These are phyloP conservation scores for Vickermania ingenoplastis DNA, from an alignment of 208 protist genomes.

Conservation along the genomic window DNA sequence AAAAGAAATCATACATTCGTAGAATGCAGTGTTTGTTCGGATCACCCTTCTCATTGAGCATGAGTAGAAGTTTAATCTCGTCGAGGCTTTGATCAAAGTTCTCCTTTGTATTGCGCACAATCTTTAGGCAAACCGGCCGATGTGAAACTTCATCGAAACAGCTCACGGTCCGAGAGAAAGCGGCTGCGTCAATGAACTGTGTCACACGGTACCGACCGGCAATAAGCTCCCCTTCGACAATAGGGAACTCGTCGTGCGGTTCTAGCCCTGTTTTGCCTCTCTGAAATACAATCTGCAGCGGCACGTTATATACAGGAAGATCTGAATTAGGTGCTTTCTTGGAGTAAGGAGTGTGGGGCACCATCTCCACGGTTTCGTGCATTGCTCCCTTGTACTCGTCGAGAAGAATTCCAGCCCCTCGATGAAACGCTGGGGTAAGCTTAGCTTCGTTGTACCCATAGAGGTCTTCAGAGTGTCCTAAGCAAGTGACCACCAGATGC, in stretches of 20 bases:
- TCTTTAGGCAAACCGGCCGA: slow-evolving; percentile 84
- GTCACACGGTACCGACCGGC: slow-evolving; percentile 81
- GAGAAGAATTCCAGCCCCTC: slow-evolving; percentile 31
- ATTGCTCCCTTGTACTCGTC: slow-evolving; percentile 24
- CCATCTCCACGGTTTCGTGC: slow-evolving; percentile 15
- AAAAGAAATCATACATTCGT: slow-evolving; percentile 84
- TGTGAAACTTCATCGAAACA: slow-evolving; percentile 60
- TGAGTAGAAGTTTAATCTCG: slow-evolving; percentile 89
- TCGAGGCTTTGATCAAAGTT: slow-evolving; percentile 93
- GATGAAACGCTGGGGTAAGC: slow-evolving; percentile 26
- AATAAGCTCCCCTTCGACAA: slow-evolving; percentile 58
- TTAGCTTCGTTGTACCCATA: slow-evolving; percentile 15
- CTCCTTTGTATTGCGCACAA: slow-evolving; percentile 91
- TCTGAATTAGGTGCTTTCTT: slow-evolving; percentile 33
- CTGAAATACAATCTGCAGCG: slow-evolving; percentile 56
- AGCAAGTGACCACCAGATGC: slow-evolving; percentile 21
- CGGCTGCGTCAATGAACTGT: slow-evolving; percentile 73
- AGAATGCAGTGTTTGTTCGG: slow-evolving; percentile 65
- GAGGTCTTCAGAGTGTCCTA: slow-evolving; percentile 33
- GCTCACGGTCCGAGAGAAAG: slow-evolving; percentile 78
- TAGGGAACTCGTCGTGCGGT: slow-evolving; percentile 60
- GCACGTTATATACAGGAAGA: slow-evolving; percentile 30
- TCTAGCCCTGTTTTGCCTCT: slow-evolving; percentile 64
- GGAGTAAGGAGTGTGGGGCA: slow-evolving; percentile 32
- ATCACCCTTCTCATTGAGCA: slow-evolving; percentile 69